Evolutionary conservation across 2,329 filamentous ascomycete species (phyloP), one percentile per base, ranked within the genome.

Genomic region (Trichoderma asperellum): DNA sequence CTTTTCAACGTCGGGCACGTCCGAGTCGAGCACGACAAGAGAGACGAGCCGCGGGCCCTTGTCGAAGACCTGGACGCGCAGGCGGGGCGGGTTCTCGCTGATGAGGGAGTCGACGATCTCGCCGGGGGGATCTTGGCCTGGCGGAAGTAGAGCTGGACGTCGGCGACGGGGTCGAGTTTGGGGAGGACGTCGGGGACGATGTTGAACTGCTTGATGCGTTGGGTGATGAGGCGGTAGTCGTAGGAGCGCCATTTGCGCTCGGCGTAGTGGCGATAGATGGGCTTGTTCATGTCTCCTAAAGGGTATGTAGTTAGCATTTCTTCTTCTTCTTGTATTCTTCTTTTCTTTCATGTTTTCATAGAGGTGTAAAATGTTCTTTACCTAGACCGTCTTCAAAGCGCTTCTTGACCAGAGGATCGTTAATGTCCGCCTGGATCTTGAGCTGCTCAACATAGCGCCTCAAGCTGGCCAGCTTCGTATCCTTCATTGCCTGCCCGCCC

Each of bases 401-500:
- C 82, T 93, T 92, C 88, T 97, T 97, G 71, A 98, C 93, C 47
- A 93, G 75, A 0, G 96, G 96, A 77, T 98, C 96, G 79, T 98
- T 98, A 80, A 97, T 94, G 77, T 99, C 96, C 29, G 94, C 94
- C 71, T 92, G 82, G 49, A 99, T 91, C 87, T 97, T 96, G 77
- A 97, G 83, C 67, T 89, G 80, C 77, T 97, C 91, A 68, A 97
- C 77, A 75, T 93, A 83, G 73, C 87, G 83, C 76, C 88, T 84
- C 89, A 97, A 88, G 73, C 89, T 91, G 57, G 83, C 82, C 71
- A 98, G 76, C 73, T 87, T 87, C 70, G 84, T 85, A 76, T 92
- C 87, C 81, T 93, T 92, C 75, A 85, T 86, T 71, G 79, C 77
- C 77, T 89, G 85, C 5, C 91, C 91, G 43, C 89, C 91, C 60